These are phyloP conservation scores for Gamarada debralockiae DNA, from an alignment of 495 filamentous ascomycete species.

Conservation along the genomic window DNA sequence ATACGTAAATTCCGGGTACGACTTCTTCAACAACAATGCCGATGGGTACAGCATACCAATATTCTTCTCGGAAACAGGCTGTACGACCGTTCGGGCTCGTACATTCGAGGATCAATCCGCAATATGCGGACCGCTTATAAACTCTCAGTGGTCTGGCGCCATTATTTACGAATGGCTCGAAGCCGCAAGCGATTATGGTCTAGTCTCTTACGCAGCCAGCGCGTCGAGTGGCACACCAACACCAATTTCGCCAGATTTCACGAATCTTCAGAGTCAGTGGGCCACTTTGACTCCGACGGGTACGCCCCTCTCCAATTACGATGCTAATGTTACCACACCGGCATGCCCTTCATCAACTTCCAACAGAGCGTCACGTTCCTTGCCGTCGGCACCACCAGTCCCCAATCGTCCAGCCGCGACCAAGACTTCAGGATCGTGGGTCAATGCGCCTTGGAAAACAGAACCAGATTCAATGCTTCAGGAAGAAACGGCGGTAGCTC, in stretches of 20 bases:
- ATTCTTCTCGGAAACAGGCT: slow-evolving; percentile 78
- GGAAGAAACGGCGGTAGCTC: slow-evolving; percentile 16
- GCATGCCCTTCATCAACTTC: slow-evolving; percentile 64
- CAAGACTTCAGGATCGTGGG: background rate
- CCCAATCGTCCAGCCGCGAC: background rate
- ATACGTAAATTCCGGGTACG: slow-evolving; percentile 68
- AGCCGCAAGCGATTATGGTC: slow-evolving; percentile 75
- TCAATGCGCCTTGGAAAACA: background rate
- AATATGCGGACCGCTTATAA: slow-evolving; percentile 70
- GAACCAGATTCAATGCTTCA: background rate
- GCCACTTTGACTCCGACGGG: slow-evolving; percentile 63
- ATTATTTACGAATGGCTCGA: slow-evolving; percentile 86
- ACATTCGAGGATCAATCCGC: slow-evolving; percentile 70
- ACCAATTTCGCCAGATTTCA: slow-evolving; percentile 68
- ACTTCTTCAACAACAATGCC: slow-evolving; percentile 48
- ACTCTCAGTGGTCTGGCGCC: slow-evolving; percentile 67
- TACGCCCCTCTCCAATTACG: slow-evolving; percentile 57
- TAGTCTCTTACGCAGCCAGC: slow-evolving; percentile 66
- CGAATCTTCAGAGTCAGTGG: slow-evolving; percentile 72
- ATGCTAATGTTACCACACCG: slow-evolving; percentile 52
- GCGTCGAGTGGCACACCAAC: slow-evolving; percentile 55
- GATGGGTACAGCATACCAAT: slow-evolving; percentile 65
- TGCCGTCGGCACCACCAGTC: no score
- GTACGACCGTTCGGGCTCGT: slow-evolving; percentile 59
- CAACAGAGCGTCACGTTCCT: background rate